phyloP scores from a whole-genome alignment of 2,329 filamentous ascomycete species.

The Botryotinia globosa region DNA sequence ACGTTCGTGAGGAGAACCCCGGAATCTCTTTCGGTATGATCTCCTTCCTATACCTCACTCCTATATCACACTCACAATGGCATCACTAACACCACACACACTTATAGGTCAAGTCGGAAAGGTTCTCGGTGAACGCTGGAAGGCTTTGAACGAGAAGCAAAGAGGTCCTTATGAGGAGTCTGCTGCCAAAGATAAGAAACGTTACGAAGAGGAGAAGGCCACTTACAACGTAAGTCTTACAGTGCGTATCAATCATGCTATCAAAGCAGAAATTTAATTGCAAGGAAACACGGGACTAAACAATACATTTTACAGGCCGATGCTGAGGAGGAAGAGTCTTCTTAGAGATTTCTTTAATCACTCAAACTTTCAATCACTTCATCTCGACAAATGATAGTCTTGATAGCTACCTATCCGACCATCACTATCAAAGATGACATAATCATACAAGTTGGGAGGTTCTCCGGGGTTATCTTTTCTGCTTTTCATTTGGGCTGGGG shows the following conservation, averaged over 20 bases:
- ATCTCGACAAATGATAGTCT: slow-evolving; percentile 26
- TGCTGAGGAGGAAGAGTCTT: slow-evolving; percentile 54
- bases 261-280: not conserved
- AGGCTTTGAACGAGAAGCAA: slow-evolving; percentile 91
- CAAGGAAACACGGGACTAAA: slow-evolving; percentile 36
- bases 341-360: slow-evolving; percentile 30
- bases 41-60: no score
- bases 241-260: slow-evolving; percentile 25
- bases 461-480: slow-evolving; percentile 26
- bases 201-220: slow-evolving; percentile 97
- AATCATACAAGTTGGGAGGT: slow-evolving; percentile 18
- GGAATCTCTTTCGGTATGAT: slow-evolving; percentile 87
- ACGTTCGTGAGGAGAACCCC: slow-evolving; percentile 96
- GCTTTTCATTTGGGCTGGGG: slow-evolving; percentile 35
- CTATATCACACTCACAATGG: not conserved
- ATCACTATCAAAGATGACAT: slow-evolving; percentile 22
- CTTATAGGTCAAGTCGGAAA: slow-evolving; percentile 86
- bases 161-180: slow-evolving; percentile 93
- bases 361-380: slow-evolving; percentile 23
- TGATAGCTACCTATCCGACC: slow-evolving; percentile 14
- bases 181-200: slow-evolving; percentile 96
- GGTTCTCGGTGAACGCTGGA: slow-evolving; percentile 97
- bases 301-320: slow-evolving; percentile 47
- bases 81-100: slow-evolving; percentile 23
- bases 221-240: slow-evolving; percentile 73